phyloP scores from a whole-genome alignment of 2,329 filamentous ascomycete genomes.

The Fonsecaea erecta region DNA sequence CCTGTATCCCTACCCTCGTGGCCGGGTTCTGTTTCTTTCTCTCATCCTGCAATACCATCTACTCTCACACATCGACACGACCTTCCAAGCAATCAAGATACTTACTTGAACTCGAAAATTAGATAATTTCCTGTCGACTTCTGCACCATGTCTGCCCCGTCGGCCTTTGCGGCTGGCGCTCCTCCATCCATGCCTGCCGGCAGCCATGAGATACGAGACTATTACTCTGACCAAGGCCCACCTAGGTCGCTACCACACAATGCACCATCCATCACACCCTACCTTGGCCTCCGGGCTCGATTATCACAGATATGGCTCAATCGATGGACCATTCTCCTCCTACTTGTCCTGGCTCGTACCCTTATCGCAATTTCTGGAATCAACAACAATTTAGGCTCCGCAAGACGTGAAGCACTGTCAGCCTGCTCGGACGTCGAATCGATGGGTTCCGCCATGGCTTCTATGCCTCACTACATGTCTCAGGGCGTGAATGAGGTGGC shows the following conservation, averaged over 20 bases:
- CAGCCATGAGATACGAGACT: conserved; percentile 66
- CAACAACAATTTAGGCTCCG: conserved; percentile 73
- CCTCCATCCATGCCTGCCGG: conserved; percentile 62
- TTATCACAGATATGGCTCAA: conserved; percentile 98
- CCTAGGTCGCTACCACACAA: conserved; percentile 65
- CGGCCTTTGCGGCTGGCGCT: conserved; percentile 59
- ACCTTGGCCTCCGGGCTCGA: conserved; percentile 84
- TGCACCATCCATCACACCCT: conserved; percentile 77
- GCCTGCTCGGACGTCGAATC: conserved; percentile 92
- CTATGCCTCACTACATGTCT: conserved; percentile 95
- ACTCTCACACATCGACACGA: not conserved
- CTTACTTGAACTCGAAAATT: conserved; percentile 23
- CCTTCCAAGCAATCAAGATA: conserved; percentile 1
- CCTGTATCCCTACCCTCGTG: conserved; percentile 17
- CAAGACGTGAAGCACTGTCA: conserved; percentile 79
- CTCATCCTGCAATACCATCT: not conserved
- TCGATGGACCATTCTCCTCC: conserved; percentile 87
- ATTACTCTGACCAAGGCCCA: conserved; percentile 59
- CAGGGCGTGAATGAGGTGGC: conserved; percentile 85
- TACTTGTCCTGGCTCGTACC: conserved; percentile 81
- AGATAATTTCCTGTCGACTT: conserved; percentile 37
- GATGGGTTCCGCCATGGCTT: conserved; percentile 92
- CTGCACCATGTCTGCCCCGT: conserved; percentile 36
- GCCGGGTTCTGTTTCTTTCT: conserved; percentile 11
- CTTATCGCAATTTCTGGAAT: conserved; percentile 76